A percentile compares a stretch with the other conserved stretches of the same genome.
These are phyloP conservation scores for Alternaria consortialis DNA, from an alignment of 2,329 filamentous ascomycete species.

Conservation along the genomic window DNA sequence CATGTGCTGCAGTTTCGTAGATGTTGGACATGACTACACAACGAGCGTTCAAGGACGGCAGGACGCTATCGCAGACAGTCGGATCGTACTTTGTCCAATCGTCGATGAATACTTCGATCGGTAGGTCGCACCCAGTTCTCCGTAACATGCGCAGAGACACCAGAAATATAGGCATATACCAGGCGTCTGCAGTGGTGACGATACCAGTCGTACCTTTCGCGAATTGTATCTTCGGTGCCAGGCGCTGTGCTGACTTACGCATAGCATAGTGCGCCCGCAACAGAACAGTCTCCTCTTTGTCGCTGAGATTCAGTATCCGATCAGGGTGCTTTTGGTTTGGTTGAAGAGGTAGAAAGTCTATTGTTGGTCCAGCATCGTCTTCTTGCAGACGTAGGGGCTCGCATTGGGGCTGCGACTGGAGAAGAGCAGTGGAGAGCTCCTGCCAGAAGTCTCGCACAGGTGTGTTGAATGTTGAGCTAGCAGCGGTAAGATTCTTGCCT, in stretches of 20 bases:
- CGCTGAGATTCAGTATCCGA: constrained; percentile 26
- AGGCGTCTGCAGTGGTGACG: constrained; percentile 60
- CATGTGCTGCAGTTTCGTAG: constrained; percentile 20
- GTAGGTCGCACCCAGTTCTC: constrained; percentile 59
- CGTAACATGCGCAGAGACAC: constrained; percentile 63
- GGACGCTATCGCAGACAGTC: constrained; percentile 49
- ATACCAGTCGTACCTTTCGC: constrained; percentile 57
- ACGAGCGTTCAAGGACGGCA: constrained; percentile 51
- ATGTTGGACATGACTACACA: constrained; percentile 49
- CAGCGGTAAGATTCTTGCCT: constrained; percentile 22
- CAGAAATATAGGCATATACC: constrained; percentile 61
- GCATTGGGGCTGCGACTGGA: constrained; percentile 26
- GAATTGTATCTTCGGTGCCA: constrained; percentile 47
- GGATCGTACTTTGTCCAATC: constrained; percentile 49
- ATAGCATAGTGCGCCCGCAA: constrained; percentile 33
- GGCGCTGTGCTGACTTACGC: constrained; percentile 25
- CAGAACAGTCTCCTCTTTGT: constrained; percentile 29
- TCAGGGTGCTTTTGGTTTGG: constrained; percentile 18
- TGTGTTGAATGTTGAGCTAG: constrained; percentile 23
- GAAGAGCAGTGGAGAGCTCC: constrained; percentile 22
- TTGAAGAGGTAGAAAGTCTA: constrained; percentile 23
- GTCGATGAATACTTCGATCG: constrained; percentile 57
- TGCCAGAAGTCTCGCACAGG: constrained; percentile 25
- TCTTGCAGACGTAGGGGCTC: constrained; percentile 20
- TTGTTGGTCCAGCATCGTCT: constrained; percentile 12